These are phyloP conservation scores for Stenocarpella maydis DNA, from an alignment of 2,329 filamentous ascomycete species.

Conservation along the genomic window DNA sequence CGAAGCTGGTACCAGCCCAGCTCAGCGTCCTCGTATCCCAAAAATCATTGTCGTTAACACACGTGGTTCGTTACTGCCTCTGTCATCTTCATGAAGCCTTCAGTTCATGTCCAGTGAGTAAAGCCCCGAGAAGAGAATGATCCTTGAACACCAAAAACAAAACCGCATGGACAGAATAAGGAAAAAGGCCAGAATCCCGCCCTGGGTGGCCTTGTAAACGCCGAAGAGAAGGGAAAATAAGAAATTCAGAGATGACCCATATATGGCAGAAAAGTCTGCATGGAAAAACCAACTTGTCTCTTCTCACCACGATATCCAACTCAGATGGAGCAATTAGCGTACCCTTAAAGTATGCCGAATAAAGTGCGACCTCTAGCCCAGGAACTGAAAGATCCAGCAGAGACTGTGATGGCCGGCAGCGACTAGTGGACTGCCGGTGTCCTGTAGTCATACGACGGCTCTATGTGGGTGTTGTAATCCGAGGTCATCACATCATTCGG, in stretches of 20 bases:
- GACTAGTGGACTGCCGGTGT: not conserved
- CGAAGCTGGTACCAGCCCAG: slow-evolving; percentile 13
- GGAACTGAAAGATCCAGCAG: not conserved
- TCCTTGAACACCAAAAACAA: slow-evolving; percentile 25
- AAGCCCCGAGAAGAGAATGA: slow-evolving; percentile 28
- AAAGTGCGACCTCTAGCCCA: not conserved
- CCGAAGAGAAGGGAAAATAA: not conserved
- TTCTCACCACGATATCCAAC: slow-evolving; percentile 23
- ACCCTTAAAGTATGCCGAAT: not conserved
- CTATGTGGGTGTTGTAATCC: slow-evolving; percentile 15
- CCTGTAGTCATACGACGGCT: slow-evolving; percentile 18
- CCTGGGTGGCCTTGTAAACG: slow-evolving; percentile 10
- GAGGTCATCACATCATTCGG: slow-evolving; percentile 37
- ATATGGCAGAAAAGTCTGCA: slow-evolving; percentile 26
- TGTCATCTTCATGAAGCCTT: slow-evolving; percentile 37
- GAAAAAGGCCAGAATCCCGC: slow-evolving; percentile 13
- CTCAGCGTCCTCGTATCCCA: not conserved
- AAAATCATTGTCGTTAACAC: slow-evolving; percentile 37
- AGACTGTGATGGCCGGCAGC: not conserved
- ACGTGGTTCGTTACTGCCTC: slow-evolving; percentile 40
- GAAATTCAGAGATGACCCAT: slow-evolving; percentile 14
- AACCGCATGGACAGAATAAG: slow-evolving; percentile 10
- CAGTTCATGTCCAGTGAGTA: slow-evolving; percentile 36
- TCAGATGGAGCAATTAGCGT: not conserved
- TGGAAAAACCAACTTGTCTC: not conserved